Evolutionary conservation across 331 rosid genomes (phyloP).

Genomic region (Acacia concinna): DNA sequence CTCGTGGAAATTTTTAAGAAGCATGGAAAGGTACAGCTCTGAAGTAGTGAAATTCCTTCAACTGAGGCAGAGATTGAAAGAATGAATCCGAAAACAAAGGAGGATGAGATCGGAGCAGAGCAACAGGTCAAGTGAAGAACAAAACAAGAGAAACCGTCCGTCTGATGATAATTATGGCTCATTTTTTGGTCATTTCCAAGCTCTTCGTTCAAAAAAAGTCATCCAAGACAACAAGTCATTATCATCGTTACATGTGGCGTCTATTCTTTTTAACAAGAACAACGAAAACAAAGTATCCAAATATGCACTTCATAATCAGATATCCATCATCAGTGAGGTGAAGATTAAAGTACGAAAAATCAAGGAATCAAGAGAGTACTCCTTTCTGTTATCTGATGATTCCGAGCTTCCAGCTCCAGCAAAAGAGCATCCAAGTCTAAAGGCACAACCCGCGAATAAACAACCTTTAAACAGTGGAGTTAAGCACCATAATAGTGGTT

Average conservation of each 20-base stretch:
- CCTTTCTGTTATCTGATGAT: conserved; percentile 76
- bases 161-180: conserved; percentile 84
- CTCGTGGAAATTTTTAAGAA: too few species aligned
- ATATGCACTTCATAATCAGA: conserved; percentile 33
- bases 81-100: conserved; percentile 49
- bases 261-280: conserved; percentile 52
- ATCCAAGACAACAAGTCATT: conserved; percentile 58
- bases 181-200: conserved; percentile 85
- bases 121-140: conserved; percentile 23
- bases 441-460: conserved; percentile 50
- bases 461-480: too few species aligned
- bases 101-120: conserved; percentile 50
- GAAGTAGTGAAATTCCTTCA: conserved; percentile 70
- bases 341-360: conserved; percentile 58
- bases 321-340: conserved; percentile 42
- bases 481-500: too few species aligned
- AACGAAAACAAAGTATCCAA: conserved; percentile 41
- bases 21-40: not conserved
- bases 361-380: conserved; percentile 80
- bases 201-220: conserved; percentile 74
- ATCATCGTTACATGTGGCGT: conserved; percentile 28
- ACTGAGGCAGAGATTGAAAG: conserved; percentile 73
- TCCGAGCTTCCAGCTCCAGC: conserved; percentile 63
- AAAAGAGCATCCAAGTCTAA: conserved; percentile 34
- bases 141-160: conserved; percentile 54